These are phyloP conservation scores for Chlorociboria aeruginascens DNA, from an alignment of 495 filamentous ascomycete species.

Conservation along the genomic window DNA sequence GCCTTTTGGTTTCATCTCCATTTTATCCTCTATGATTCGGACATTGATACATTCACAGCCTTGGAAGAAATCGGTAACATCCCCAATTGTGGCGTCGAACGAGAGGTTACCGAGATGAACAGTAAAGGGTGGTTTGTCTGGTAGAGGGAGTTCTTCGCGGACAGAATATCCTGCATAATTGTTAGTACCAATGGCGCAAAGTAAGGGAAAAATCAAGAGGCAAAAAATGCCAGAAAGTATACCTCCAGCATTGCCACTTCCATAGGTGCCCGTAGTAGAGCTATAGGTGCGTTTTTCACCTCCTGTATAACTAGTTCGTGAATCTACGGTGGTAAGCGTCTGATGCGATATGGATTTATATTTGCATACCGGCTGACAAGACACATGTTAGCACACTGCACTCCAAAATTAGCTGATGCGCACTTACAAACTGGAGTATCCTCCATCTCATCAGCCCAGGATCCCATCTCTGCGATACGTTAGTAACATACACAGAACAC, in stretches of 20 bases:
- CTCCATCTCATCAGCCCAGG: slow-evolving; percentile 98
- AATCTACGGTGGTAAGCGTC: slow-evolving; percentile 14
- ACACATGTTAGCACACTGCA: slow-evolving; percentile 6
- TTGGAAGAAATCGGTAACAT: slow-evolving; percentile 74
- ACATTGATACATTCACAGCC: slow-evolving; percentile 79
- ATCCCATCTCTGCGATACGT: slow-evolving; percentile 59
- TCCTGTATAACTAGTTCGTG: slow-evolving; percentile 16
- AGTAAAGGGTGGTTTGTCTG: slow-evolving; percentile 84
- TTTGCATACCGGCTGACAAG: slow-evolving; percentile 9
- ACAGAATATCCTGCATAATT: slow-evolving; percentile 43
- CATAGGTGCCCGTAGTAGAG: slow-evolving; percentile 18
- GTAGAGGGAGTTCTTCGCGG: slow-evolving; percentile 76
- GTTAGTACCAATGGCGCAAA: neutral
- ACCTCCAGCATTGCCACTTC: slow-evolving; percentile 15
- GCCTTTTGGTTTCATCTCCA: slow-evolving; percentile 85
- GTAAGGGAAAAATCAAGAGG: neutral
- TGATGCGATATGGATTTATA: neutral
- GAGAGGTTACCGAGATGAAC: slow-evolving; percentile 94
- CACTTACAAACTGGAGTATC: slow-evolving; percentile 23
- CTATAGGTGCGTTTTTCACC: slow-evolving; percentile 18
- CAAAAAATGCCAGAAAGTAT: neutral
- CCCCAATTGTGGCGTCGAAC: slow-evolving; percentile 73
- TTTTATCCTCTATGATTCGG: slow-evolving; percentile 89
- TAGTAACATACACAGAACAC: slow-evolving; percentile 21
- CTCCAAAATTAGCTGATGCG: neutral